Evolutionary conservation across 768 basidiomycete genomes (phyloP).

Genomic region (Panus rudis): DNA sequence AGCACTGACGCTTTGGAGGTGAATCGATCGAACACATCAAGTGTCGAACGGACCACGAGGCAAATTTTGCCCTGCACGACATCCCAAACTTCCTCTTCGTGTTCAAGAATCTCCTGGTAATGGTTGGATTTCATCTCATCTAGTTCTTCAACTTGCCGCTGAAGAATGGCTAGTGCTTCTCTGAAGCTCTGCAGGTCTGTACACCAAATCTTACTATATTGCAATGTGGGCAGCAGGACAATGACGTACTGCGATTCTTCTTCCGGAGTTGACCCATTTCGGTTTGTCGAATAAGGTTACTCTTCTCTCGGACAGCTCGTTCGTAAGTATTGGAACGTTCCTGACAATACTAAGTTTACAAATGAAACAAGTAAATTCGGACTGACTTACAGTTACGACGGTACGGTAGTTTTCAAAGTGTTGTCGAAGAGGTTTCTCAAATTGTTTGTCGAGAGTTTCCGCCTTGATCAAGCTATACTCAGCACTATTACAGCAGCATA

Average conservation of each 20-base stretch:
- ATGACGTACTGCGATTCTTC: constrained; percentile 72
- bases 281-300: constrained; percentile 75
- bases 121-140: constrained; percentile 81
- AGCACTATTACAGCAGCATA: not conserved
- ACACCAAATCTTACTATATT: not conserved
- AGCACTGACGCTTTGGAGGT: constrained; percentile 75
- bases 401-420: constrained; percentile 75
- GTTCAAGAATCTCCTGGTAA: constrained; percentile 84
- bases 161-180: constrained; percentile 72
- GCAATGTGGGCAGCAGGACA: not conserved
- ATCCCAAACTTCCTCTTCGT: constrained; percentile 96
- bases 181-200: constrained; percentile 87
- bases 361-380: not conserved
- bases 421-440: constrained; percentile 84
- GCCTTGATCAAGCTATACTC: constrained; percentile 39
- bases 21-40: constrained; percentile 88
- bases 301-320: constrained; percentile 74
- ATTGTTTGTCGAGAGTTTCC: constrained; percentile 78
- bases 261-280: constrained; percentile 80
- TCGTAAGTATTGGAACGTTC: constrained; percentile 86
- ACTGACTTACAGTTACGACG: constrained; percentile 53
- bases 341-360: constrained; percentile 27
- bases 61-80: constrained; percentile 84
- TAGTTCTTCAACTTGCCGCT: constrained; percentile 86
- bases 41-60: constrained; percentile 78